Base-by-base conservation (phyloP, 148 eudicot species). In the Cornus florida region DNA sequence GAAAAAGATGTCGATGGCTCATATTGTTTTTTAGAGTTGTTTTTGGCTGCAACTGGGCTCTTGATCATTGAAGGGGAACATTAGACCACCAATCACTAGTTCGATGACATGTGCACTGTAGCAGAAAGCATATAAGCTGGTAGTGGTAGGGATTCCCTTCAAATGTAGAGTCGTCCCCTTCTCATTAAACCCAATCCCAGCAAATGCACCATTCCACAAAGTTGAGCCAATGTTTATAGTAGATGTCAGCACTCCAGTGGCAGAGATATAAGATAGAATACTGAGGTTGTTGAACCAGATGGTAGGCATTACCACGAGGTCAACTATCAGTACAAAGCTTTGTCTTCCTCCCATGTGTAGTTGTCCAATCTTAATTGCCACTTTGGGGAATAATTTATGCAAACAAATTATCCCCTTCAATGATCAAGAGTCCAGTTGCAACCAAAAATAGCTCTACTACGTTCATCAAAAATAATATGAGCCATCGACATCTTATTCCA, bases 61-160 rank as follows among this genome's bases (percentile, higher is more conserved):
- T n/a, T n/a, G n/a, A n/a, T n/a, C n/a, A n/a, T n/a, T n/a, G n/a
- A n/a, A n/a, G n/a, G n/a, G n/a, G n/a, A n/a, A n/a, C n/a, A n/a
- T n/a, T n/a, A n/a, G n/a, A n/a, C n/a, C n/a, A n/a, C n/a, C n/a
- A n/a, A n/a, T n/a, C n/a, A n/a, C n/a, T n/a, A n/a, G n/a, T n/a
- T n/a, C n/a, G n/a, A n/a, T n/a, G n/a, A n/a, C n/a, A 87, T 89
- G 90, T 23, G 87, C 90, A 13, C 90, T 82, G 43, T 85, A 89
- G 71, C 92, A 89, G 50, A 89, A 87, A 0, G 84, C 86, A 39
- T 79, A 89, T 33, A 89, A 79, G 80, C 92, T 89, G 14, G 81
- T 82, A n/a, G 90, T 84, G 7, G 82, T 85, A 24, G 90, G 87
- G 14, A 89, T 59, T n/a, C 92, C 90, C 10, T 83, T 77, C 86